Evolutionary conservation across 225 moss, liverwort and hornwort species (phyloP).

Genomic region (Polytrichum commune): DNA sequence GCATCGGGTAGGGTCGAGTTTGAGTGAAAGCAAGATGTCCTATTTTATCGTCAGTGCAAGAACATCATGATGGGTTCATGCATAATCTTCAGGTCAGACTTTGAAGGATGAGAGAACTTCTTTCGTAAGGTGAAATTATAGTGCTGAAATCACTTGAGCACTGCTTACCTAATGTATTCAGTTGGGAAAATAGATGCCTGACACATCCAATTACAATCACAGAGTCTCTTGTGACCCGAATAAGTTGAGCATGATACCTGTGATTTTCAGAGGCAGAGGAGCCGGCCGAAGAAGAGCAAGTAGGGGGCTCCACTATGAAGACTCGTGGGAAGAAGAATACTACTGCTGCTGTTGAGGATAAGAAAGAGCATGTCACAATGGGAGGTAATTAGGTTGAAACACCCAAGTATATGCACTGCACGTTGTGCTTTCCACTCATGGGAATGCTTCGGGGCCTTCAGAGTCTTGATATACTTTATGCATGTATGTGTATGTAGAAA

Average conservation of each 20-base stretch:
- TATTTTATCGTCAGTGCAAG: too few species aligned
- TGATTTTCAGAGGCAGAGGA: slow-evolving; percentile 21
- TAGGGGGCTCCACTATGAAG: slow-evolving; percentile 37
- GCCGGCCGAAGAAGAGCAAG: slow-evolving; percentile 25
- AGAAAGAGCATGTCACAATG: slow-evolving; percentile 36
- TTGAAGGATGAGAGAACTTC: neutral
- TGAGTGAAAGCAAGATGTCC: too few species aligned
- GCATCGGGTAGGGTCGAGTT: too few species aligned
- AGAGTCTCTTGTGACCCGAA: neutral
- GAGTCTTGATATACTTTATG: neutral
- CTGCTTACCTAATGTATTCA: neutral
- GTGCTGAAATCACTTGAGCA: neutral
- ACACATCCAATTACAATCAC: too few species aligned
- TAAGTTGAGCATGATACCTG: slow-evolving; percentile 3
- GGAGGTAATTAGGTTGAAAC: neutral
- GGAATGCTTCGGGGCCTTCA: neutral
- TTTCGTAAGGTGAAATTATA: neutral
- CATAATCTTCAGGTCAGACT: neutral
- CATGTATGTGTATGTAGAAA: neutral
- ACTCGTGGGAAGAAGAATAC: slow-evolving; percentile 23
- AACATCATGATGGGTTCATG: neutral
- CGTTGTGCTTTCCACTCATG: neutral
- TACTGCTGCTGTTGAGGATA: slow-evolving; percentile 14
- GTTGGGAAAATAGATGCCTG: neutral
- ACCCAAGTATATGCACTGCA: neutral